Percentiles rank a stretch among this genome's conserved stretches.
phyloP scores from a whole-genome alignment of 805 yeast genomes.

The Zygotorulaspora danielsina region DNA sequence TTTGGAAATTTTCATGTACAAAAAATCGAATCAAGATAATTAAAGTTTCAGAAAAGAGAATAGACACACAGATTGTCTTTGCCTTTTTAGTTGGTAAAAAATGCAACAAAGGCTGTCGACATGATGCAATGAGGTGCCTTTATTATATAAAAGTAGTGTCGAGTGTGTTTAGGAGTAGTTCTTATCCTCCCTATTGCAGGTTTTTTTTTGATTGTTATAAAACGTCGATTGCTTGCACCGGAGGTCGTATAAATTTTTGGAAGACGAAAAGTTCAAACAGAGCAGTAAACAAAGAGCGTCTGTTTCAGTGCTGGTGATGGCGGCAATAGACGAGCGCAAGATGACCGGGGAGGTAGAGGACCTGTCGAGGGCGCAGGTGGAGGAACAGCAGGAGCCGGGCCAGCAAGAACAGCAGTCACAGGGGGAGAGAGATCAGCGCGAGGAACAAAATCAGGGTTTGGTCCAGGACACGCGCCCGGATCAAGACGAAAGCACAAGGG shows the following conservation, averaged over 20 bases:
- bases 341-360: not conserved
- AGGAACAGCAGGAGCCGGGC: not conserved
- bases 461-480: no score
- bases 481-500: slow-evolving; percentile 4
- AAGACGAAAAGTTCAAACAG: no score
- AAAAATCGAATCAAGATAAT: not conserved
- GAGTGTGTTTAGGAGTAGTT: not conserved
- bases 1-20: not conserved
- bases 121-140: not conserved
- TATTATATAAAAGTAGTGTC: not conserved
- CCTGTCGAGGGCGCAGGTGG: not conserved
- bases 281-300: no score
- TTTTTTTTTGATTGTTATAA: no score
- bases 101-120: not conserved
- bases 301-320: not conserved
- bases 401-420: not conserved
- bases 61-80: not conserved
- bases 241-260: no score
- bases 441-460: slow-evolving; percentile 4
- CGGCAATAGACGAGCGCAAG: not conserved
- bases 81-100: not conserved
- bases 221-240: no score
- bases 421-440: not conserved
- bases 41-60: slow-evolving; percentile 1
- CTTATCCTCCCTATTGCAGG: no score